phyloP scores from a whole-genome alignment of 768 basidiomycete species.

The Phallus indusiatus region DNA sequence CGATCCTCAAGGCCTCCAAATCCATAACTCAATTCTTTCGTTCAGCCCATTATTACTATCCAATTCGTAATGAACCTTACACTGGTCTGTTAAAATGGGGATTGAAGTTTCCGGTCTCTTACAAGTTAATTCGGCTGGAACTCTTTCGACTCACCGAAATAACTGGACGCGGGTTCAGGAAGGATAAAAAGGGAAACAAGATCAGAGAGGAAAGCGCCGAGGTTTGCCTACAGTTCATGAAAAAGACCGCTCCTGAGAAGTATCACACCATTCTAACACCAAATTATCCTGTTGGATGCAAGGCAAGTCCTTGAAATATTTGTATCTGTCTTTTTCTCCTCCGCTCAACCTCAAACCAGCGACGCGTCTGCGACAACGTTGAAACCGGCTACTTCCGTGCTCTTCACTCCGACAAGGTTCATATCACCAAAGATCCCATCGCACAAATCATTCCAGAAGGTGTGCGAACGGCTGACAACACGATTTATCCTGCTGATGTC shows the following conservation, averaged over 20 bases:
- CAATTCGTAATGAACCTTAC: not conserved
- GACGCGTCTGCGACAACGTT: constrained; percentile 15
- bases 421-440: constrained; percentile 14
- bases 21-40: constrained; percentile 16
- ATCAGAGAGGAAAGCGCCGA: not conserved
- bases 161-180: not conserved
- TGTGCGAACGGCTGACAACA: constrained; percentile 11
- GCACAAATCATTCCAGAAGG: constrained; percentile 5
- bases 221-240: constrained; percentile 11
- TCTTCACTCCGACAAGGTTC: constrained; percentile 12
- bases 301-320: not conserved
- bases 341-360: constrained; percentile 4
- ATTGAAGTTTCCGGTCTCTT: not conserved
- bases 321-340: too few relatives aligned
- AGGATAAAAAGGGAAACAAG: not conserved
- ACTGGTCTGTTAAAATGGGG: constrained; percentile 1
- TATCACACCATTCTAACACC: constrained; percentile 15
- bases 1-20: constrained; percentile 7
- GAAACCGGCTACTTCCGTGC: constrained; percentile 12
- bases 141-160: not conserved
- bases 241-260: constrained; percentile 13
- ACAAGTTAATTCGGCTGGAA: not conserved
- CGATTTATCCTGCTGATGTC: constrained; percentile 14
- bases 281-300: constrained; percentile 16
- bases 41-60: constrained; percentile 13